Base-by-base conservation (phyloP, 2,329 filamentous ascomycete species). In the Phaeophleospora eucalypticola region DNA sequence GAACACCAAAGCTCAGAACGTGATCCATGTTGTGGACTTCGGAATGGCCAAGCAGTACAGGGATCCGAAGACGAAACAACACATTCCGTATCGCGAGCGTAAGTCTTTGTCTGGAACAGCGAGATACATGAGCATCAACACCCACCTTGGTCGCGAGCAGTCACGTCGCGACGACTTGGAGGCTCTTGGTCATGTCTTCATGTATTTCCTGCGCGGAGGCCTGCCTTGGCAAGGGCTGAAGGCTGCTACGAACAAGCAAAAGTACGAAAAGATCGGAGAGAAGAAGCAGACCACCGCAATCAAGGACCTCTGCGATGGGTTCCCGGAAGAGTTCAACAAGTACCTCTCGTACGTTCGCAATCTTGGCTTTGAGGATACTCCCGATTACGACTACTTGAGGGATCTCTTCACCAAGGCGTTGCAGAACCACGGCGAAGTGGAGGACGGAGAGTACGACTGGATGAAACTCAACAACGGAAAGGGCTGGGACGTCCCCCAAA, bases 41-140 rank as follows among this genome's bases (percentile, higher is more conserved):
- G 93, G 93, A 63, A 97, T 98, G 93, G 93, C 93, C 54, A 98
- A 98, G 76, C 93, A 97, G 70, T 98, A 97, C 71, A 86, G 93
- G 60, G 93, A 98, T 62, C 93, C 93, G 46, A 97, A 97, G 78
- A 95, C 93, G 32, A 97, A 97, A 73, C 93, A 97, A 70, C 93
- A 98, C 72, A 97, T 97, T 59, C 90, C 93, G 10, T 97, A 97
- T 70, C 82, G 93, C 63, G 93, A 97, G 74, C 83, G 93, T 62
- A 98, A 98, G 73, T 95, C 91, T 4, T 76, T 98, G 51, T 97
- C 91, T 3, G 93, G 93, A 53, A 98, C 93, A 48, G 93, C 93
- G 53, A 82, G 93, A 67, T 98, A 98, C 72, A 97, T 97, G 93
- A 95, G 89, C 74, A 97, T 98, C 81, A 98, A 98, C 73, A 98